These are phyloP conservation scores for Vanderwaltozyma yarrowii DNA, from an alignment of 805 yeast genomes.

Conservation along the genomic window DNA sequence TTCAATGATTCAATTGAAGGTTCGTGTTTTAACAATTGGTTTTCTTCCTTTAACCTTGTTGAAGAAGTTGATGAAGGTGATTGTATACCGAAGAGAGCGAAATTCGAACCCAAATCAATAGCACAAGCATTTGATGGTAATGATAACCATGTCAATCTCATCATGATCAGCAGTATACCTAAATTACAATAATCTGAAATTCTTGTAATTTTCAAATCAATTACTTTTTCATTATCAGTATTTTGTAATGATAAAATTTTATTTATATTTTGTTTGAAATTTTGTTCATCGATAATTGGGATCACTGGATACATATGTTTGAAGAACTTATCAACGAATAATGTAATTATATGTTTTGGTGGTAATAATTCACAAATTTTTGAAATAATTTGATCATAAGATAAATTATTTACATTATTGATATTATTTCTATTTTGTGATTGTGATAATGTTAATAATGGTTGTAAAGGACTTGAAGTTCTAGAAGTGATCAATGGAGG, in stretches of 20 bases:
- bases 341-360: slow-evolving; percentile 42
- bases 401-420: neutral
- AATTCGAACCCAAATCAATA: slow-evolving; percentile 18
- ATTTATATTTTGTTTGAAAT: slow-evolving; percentile 25
- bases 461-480: neutral
- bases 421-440: slow-evolving; percentile 5
- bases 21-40: slow-evolving; percentile 17
- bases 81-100: slow-evolving; percentile 4
- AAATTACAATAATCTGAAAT: slow-evolving; percentile 33
- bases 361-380: slow-evolving; percentile 39
- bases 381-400: slow-evolving; percentile 16
- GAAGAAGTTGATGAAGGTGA: slow-evolving; percentile 2
- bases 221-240: slow-evolving; percentile 10
- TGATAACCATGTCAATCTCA: slow-evolving; percentile 48
- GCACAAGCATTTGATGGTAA: slow-evolving; percentile 35
- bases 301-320: slow-evolving; percentile 49
- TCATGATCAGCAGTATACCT: slow-evolving; percentile 42
- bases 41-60: slow-evolving; percentile 1
- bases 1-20: slow-evolving; percentile 23
- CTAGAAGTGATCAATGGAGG: neutral
- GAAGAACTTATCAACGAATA: slow-evolving; percentile 49
- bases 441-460: neutral
- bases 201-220: slow-evolving; percentile 23
- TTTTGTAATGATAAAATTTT: slow-evolving; percentile 13
- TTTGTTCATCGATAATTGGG: slow-evolving; percentile 54